Percentiles rank a stretch among this genome's conserved stretches.
Conservation (phyloP, 176 grass and related monocot genomes). For the Carex myosuroides region DNA sequence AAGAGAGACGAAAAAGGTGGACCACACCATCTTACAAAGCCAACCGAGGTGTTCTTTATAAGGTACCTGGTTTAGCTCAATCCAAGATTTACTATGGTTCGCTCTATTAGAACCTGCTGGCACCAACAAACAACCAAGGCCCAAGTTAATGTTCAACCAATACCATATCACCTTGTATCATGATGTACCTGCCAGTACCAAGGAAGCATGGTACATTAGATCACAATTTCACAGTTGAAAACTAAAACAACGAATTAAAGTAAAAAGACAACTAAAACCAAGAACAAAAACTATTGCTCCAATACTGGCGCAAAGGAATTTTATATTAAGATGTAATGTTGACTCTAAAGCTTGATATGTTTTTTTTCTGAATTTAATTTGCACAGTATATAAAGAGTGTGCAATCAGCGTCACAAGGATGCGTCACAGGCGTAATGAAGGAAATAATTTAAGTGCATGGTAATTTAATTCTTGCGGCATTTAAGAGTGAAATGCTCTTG, state of each 20-base stretch:
- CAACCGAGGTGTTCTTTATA: conserved; percentile 62
- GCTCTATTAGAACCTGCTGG: not conserved
- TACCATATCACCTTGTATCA: not conserved
- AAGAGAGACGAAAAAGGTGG: conserved; percentile 68
- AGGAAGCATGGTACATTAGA: no score
- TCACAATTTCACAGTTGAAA: no score
- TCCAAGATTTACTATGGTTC: not conserved
- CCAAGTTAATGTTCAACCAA: not conserved
- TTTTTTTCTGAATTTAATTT: not conserved
- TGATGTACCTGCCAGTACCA: no score
- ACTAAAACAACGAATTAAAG: not conserved
- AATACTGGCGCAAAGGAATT: not conserved
- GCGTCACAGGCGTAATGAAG: conserved; percentile 59
- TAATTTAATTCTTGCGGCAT: not conserved
- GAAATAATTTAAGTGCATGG: not conserved
- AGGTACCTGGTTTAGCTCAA: conserved; percentile 36
- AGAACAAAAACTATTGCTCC: not conserved
- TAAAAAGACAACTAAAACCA: not conserved
- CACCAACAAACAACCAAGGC: not conserved
- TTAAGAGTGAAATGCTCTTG: not conserved
- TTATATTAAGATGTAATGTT: not conserved
- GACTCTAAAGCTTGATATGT: not conserved
- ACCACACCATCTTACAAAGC: conserved; percentile 40
- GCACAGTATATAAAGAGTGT: conserved; percentile 90
- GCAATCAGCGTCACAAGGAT: conserved; percentile 68